These are phyloP conservation scores for Nicotiana knightiana DNA, from an alignment of 257 asterid species.

Conservation along the genomic window DNA sequence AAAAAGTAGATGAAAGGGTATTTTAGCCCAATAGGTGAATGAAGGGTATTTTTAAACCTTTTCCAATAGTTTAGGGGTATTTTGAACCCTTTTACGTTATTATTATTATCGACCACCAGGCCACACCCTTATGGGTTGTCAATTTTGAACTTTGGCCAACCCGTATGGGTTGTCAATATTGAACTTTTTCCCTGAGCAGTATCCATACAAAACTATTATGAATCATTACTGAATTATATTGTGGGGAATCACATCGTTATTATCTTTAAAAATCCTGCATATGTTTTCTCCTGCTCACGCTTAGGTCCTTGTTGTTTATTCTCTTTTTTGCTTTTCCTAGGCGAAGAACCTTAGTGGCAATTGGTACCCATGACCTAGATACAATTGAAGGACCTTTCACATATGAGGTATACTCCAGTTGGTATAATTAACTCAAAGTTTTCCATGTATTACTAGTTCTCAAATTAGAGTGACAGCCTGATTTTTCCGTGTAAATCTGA, in stretches of 20 bases:
- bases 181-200: background rate
- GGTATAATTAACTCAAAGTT: background rate
- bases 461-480: background rate
- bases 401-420: conserved; percentile 60
- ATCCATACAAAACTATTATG: background rate
- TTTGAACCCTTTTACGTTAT: too few species aligned
- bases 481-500: background rate
- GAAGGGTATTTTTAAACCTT: too few species aligned
- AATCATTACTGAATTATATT: background rate
- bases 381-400: conserved; percentile 85
- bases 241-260: background rate
- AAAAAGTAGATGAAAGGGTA: too few species aligned
- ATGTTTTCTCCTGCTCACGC: background rate
- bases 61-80: too few species aligned
- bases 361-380: conserved; percentile 97
- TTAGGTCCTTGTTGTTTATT: background rate
- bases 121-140: too few species aligned
- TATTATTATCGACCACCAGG: too few species aligned
- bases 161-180: too few species aligned
- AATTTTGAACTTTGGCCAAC: too few species aligned
- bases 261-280: background rate
- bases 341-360: conserved; percentile 89
- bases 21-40: too few species aligned
- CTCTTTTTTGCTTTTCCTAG: conserved; percentile 32
- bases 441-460: background rate